These are phyloP conservation scores for Pezicula neosporulosa DNA, from an alignment of 2,329 filamentous ascomycete genomes.

Conservation along the genomic window DNA sequence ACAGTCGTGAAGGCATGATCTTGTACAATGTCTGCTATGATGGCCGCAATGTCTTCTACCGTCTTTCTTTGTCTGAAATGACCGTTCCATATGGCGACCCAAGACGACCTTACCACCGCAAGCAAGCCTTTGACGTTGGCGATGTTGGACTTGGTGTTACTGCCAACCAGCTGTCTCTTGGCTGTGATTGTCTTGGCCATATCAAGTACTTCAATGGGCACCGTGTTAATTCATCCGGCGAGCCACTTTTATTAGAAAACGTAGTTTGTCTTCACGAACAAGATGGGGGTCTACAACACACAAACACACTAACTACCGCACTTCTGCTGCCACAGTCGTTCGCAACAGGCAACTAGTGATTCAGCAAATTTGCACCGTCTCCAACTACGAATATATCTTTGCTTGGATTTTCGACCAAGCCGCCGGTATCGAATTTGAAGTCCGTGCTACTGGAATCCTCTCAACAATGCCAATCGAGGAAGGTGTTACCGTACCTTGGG, in stretches of 20 bases:
- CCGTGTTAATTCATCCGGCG: constrained; percentile 33
- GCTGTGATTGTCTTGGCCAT: constrained; percentile 66
- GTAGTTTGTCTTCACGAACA: constrained; percentile 69
- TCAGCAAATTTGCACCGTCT: constrained; percentile 67
- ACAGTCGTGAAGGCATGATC: constrained; percentile 56
- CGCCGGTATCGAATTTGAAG: constrained; percentile 63
- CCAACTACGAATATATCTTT: constrained; percentile 72
- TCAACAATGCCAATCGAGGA: constrained; percentile 66
- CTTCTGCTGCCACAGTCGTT: constrained; percentile 57
- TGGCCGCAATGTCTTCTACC: constrained; percentile 54
- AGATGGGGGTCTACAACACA: constrained; percentile 64
- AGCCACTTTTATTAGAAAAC: constrained; percentile 56
- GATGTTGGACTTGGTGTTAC: constrained; percentile 62
- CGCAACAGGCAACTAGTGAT: constrained; percentile 63
- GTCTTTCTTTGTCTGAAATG: constrained; percentile 59
- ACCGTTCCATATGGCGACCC: constrained; percentile 61
- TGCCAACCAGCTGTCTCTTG: constrained; percentile 63
- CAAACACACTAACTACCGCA: constrained; percentile 70
- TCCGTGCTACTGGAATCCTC: constrained; percentile 65
- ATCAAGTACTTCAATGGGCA: constrained; percentile 42
- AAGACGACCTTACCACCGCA: constrained; percentile 58
- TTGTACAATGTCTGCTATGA: constrained; percentile 60
- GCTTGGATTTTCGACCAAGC: constrained; percentile 71
- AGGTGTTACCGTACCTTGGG: constrained; percentile 60
- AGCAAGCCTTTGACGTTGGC: constrained; percentile 68